These are phyloP conservation scores for Marasmius oreades DNA, from an alignment of 1,284 basidiomycete species.

Conservation along the genomic window DNA sequence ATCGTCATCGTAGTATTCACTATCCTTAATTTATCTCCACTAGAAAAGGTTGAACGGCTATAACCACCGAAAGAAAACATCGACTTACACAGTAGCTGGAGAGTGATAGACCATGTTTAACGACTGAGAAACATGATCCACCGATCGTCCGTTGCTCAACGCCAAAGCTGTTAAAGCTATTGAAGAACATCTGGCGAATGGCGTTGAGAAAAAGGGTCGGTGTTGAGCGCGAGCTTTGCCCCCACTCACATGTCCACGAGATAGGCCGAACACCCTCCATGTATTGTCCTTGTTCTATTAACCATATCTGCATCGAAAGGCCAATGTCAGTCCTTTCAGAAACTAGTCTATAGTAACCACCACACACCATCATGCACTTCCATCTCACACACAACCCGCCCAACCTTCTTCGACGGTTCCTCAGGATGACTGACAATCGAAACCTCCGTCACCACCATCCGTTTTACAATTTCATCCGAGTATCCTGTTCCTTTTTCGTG, in stretches of 20 bases:
- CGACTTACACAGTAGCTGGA: conserved; percentile 31
- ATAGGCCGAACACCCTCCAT: conserved; percentile 43
- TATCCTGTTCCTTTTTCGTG: conserved; percentile 2
- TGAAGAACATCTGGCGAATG: conserved; percentile 28
- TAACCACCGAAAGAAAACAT: not conserved
- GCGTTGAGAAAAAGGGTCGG: not conserved
- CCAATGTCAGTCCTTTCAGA: not conserved
- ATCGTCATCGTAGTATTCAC: conserved; percentile 34
- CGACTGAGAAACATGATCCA: conserved; percentile 35
- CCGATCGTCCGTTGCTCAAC: conserved; percentile 20
- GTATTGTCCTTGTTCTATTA: conserved; percentile 35
- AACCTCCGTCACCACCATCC: conserved; percentile 33
- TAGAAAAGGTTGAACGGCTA: conserved; percentile 17
- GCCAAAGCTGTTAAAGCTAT: conserved; percentile 27
- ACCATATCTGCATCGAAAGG: conserved; percentile 41
- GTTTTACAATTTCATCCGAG: conserved; percentile 1
- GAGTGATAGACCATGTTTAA: conserved; percentile 39
- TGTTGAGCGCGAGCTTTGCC: not conserved
- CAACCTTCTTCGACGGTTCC: conserved; percentile 34
- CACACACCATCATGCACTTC: conserved; percentile 39
- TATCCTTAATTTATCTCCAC: conserved; percentile 37
- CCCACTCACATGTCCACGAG: conserved; percentile 43
- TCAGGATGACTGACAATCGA: conserved; percentile 34
- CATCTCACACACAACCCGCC: conserved; percentile 35
- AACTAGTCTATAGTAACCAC: not conserved